phyloP scores from a whole-genome alignment of 805 yeast genomes.

The Ogataea paraovalis region DNA sequence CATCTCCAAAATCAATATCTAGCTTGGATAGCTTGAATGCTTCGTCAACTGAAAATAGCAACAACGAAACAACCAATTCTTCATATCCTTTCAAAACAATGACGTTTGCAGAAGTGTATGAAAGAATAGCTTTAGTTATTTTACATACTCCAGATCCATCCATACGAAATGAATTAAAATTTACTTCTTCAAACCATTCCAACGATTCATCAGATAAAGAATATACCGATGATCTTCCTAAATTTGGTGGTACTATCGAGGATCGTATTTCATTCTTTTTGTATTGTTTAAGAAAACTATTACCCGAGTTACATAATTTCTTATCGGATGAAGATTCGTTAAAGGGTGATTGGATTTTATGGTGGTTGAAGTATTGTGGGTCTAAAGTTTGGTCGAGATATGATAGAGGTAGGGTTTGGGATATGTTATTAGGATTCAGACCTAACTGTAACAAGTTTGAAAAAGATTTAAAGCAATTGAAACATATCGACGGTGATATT shows the following conservation, averaged over 20 bases:
- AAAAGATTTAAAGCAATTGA: conserved; percentile 22
- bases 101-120: conserved; percentile 66
- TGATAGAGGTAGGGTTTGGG: conserved; percentile 91
- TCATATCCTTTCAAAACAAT: conserved; percentile 33
- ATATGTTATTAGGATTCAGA: conserved; percentile 76
- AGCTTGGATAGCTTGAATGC: conserved; percentile 21
- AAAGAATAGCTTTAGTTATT: conserved; percentile 69
- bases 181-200: conserved; percentile 2
- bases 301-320: conserved; percentile 75
- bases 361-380: conserved; percentile 95
- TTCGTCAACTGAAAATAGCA: conserved; percentile 10
- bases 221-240: conserved; percentile 24
- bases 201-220: conserved; percentile 15
- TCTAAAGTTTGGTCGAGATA: conserved; percentile 75
- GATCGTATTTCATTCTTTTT: conserved; percentile 68
- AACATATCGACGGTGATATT: conserved; percentile 18
- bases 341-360: conserved; percentile 85
- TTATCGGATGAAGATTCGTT: conserved; percentile 75
- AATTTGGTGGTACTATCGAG: conserved; percentile 55
- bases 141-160: conserved; percentile 64
- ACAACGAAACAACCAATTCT: not conserved
- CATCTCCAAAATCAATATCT: conserved; percentile 25
- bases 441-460: conserved; percentile 28
- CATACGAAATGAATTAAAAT: conserved; percentile 17
- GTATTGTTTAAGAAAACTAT: conserved; percentile 51